Base-by-base conservation (phyloP, 73 alveolate genomes). In the Paramecium octaurelia region DNA sequence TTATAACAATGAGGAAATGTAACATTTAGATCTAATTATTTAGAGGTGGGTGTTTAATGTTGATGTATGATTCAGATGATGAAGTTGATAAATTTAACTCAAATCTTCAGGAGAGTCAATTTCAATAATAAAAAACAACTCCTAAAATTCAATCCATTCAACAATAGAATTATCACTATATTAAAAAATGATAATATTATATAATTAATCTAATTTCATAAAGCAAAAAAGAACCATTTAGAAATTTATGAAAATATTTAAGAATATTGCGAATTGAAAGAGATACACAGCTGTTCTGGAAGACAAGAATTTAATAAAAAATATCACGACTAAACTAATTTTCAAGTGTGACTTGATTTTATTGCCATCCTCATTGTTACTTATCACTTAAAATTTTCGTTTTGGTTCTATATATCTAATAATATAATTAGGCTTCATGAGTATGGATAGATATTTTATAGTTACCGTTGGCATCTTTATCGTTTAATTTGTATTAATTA, bases 11-110 rank as follows among this genome's bases (percentile, higher is more conserved):
- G 64, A 73, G n/a, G 31, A 34, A 73, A 40, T 73, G 60, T 73
- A 73, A 73, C 5, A 8, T 0, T 12, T 21, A 36, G 8, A 14
- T 71, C 1, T 11, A 8, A 46, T 46, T 35, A 35, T 9, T 71
- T 35, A 80, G 89, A 1, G 91, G 77, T 9, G 75, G 76, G 4
- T 80, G 77, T 48, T 48, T 80, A 18, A 80, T 44, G 91, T 80
- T 80, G 34, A 44, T 80, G 76, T 80, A 80, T 24, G 91, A 80
- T 80, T 80, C 75, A 80, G 58, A 80, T 80, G 76, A 80, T 80
- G 91, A 80, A n/a, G 18, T 80, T 23, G 91, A 80, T 16, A 80
- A 24, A 46, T 20, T 80, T 54, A 18, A 54, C 31, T 54, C n/a
- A 16, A 73, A 40, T 34, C 46, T 36, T 5, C 40, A 73, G 9